These are phyloP conservation scores for Monosporozyma yasuniensis DNA, from an alignment of 805 yeast species.

Conservation along the genomic window DNA sequence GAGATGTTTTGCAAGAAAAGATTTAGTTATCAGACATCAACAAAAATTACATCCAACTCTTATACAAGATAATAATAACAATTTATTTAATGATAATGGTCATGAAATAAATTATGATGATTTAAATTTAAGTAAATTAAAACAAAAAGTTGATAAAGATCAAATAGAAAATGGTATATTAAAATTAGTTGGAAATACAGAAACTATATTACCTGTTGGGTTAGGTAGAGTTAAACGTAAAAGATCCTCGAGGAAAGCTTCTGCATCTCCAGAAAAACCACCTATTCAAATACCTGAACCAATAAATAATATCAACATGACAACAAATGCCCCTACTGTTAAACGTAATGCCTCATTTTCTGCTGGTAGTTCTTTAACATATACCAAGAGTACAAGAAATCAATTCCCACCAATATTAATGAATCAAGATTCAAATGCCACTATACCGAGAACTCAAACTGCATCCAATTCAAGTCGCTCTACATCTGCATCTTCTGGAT, in stretches of 20 bases:
- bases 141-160: background rate
- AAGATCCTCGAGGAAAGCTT: background rate
- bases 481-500: background rate
- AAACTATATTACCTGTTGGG: slow-evolving; percentile 31
- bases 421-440: background rate
- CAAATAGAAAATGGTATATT: slow-evolving; percentile 19
- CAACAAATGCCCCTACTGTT: background rate
- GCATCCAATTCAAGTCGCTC: background rate
- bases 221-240: slow-evolving; percentile 4
- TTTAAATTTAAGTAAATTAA: background rate
- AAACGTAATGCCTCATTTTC: slow-evolving; percentile 36
- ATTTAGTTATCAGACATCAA: slow-evolving; percentile 82
- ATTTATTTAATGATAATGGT: background rate
- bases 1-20: slow-evolving; percentile 87
- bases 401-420: background rate
- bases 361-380: slow-evolving; percentile 32
- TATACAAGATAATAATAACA: background rate
- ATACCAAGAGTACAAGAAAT: slow-evolving; percentile 10
- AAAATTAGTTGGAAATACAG: slow-evolving; percentile 33
- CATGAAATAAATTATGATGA: slow-evolving; percentile 22
- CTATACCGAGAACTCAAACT: background rate
- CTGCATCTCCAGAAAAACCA: too few relatives aligned
- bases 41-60: slow-evolving; percentile 68
- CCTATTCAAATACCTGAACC: too few relatives aligned
- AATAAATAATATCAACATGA: too few relatives aligned